Evolutionary conservation across 2,329 filamentous ascomycete genomes (phyloP).

Genomic region (Canariomyces notabilis): DNA sequence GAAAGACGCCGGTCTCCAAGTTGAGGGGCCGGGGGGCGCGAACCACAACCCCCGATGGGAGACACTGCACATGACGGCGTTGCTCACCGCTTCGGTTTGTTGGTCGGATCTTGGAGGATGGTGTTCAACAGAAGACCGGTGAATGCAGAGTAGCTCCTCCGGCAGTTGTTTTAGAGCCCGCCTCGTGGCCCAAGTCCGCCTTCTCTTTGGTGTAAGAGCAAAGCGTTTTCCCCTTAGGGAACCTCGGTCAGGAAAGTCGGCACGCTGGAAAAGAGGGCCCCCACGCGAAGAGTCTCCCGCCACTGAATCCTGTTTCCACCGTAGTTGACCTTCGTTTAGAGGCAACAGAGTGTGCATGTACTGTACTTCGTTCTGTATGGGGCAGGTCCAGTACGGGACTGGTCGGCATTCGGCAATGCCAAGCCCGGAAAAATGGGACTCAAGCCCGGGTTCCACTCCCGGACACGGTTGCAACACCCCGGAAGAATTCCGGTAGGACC

Average conservation of each 20-base stretch:
- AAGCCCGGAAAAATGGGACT: not conserved
- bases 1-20: too few relatives aligned
- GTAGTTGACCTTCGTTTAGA: not conserved
- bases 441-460: not conserved
- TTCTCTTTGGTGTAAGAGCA: not conserved
- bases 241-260: not conserved
- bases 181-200: not conserved
- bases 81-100: not conserved
- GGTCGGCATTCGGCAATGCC: not conserved
- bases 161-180: not conserved
- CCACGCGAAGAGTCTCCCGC: too few relatives aligned
- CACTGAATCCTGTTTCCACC: too few relatives aligned
- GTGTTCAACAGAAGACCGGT: not conserved
- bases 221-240: not conserved
- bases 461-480: not conserved
- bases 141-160: not conserved
- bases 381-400: not conserved
- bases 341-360: too few relatives aligned
- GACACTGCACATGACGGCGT: not conserved
- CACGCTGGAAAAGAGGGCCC: not conserved
- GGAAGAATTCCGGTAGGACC: not conserved
- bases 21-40: not conserved
- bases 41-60: not conserved
- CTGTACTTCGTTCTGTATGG: not conserved
- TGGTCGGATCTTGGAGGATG: not conserved